phyloP scores from a whole-genome alignment of 495 filamentous ascomycete species.

The Hypoxylon subgilvum region DNA sequence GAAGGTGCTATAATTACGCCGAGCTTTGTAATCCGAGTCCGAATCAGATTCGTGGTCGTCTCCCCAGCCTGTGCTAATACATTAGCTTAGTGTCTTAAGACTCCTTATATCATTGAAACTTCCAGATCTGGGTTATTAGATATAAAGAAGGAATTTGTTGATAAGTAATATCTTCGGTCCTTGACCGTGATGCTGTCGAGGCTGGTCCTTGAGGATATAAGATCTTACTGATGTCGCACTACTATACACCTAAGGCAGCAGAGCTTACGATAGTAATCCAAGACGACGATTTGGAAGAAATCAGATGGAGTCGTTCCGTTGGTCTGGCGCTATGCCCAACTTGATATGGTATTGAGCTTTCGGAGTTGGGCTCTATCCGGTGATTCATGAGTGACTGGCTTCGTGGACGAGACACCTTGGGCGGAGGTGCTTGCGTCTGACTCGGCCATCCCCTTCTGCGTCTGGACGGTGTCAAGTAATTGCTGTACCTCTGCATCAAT shows the following conservation, averaged over 20 bases:
- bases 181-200: neutral
- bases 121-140: too few relatives aligned
- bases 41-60: too few relatives aligned
- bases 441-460: neutral
- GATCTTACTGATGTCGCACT: neutral
- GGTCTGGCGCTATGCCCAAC: slow-evolving; percentile 5
- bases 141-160: too few relatives aligned
- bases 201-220: too few relatives aligned
- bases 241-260: too few relatives aligned
- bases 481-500: slow-evolving; percentile 34
- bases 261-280: too few relatives aligned
- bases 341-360: neutral
- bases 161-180: too few relatives aligned
- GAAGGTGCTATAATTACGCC: slow-evolving; percentile 3
- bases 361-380: neutral
- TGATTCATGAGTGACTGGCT: neutral
- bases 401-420: neutral
- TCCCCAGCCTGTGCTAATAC: too few relatives aligned
- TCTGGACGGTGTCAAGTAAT: slow-evolving; percentile 14
- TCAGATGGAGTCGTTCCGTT: neutral
- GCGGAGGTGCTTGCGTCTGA: neutral
- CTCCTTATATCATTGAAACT: too few relatives aligned
- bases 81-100: too few relatives aligned
- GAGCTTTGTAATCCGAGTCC: slow-evolving; percentile 16
- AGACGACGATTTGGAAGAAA: too few relatives aligned